phyloP scores from a whole-genome alignment of 2,329 filamentous ascomycete genomes.

The Cercospora sojina region DNA sequence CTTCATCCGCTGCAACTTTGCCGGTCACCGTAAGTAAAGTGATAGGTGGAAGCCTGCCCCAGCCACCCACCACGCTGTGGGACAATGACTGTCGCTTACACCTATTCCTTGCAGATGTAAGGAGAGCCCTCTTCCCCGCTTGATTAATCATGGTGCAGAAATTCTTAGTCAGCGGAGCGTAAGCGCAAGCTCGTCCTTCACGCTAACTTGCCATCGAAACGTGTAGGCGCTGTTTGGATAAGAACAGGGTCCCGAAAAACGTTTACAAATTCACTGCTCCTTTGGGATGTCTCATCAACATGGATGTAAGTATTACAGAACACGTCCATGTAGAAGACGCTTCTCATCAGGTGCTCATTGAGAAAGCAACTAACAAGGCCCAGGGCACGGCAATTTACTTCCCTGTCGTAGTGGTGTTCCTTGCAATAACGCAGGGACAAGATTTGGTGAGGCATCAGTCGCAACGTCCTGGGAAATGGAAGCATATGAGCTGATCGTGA shows the following conservation, averaged over 20 bases:
- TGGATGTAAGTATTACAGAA: slow-evolving; percentile 39
- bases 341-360: too few species aligned
- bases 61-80: too few species aligned
- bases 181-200: neutral
- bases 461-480: too few species aligned
- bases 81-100: too few species aligned
- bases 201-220: neutral
- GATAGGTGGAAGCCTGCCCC: too few species aligned
- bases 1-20: slow-evolving; percentile 54
- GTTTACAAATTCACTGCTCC: slow-evolving; percentile 51
- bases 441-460: too few species aligned
- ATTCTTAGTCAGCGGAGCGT: neutral
- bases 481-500: neutral
- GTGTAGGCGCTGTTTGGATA: slow-evolving; percentile 37
- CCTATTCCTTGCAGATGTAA: neutral
- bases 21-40: slow-evolving; percentile 43
- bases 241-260: slow-evolving; percentile 45
- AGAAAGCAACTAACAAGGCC: neutral
- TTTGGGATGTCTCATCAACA: slow-evolving; percentile 53
- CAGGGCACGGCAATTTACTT: slow-evolving; percentile 56
- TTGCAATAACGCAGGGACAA: slow-evolving; percentile 53
- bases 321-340: too few species aligned
- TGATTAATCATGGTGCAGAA: neutral
- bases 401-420: slow-evolving; percentile 54
- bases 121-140: neutral